Evolutionary conservation across 2,329 filamentous ascomycete species (phyloP).

Genomic region (Orbilia quercus): DNA sequence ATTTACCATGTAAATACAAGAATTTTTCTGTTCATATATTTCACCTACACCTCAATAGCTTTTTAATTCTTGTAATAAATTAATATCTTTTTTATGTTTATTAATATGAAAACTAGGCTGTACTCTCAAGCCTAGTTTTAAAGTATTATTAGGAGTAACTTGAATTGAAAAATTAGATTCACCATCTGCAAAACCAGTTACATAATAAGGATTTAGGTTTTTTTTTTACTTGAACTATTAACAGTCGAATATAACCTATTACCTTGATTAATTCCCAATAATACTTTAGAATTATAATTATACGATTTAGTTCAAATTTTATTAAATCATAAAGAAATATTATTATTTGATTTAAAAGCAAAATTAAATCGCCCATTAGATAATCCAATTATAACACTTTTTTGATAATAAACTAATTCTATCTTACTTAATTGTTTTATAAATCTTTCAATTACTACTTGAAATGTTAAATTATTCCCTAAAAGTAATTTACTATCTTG

Average conservation of each 20-base stretch:
- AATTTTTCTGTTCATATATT: conserved; percentile 23
- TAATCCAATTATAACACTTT: conserved; percentile 25
- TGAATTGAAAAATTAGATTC: conserved; percentile 16
- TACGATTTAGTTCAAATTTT: conserved; percentile 7
- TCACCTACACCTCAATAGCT: conserved; percentile 19
- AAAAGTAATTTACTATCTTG: conserved; percentile 5
- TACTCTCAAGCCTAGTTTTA: conserved; percentile 16
- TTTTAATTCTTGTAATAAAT: conserved; percentile 20
- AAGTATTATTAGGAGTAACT: conserved; percentile 12
- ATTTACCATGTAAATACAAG: conserved; percentile 12
- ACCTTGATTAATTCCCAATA: conserved; percentile 5
- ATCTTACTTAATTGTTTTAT: conserved; percentile 21
- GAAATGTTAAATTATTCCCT: conserved; percentile 5
- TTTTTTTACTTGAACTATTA: conserved; percentile 13
- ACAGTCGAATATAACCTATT: conserved; percentile 17
- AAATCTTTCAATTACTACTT: conserved; percentile 5
- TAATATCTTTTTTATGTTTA: conserved; percentile 25
- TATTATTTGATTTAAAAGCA: conserved; percentile 12
- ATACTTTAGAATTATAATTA: conserved; percentile 17
- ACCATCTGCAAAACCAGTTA: conserved; percentile 12
- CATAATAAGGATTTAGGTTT: conserved; percentile 16
- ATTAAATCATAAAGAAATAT: conserved; percentile 18
- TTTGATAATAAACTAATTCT: conserved; percentile 16
- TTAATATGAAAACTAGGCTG: conserved; percentile 15
- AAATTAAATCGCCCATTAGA: conserved; percentile 6